phyloP scores from a whole-genome alignment of 495 filamentous ascomycete species.

The Coniosporium apollinis region DNA sequence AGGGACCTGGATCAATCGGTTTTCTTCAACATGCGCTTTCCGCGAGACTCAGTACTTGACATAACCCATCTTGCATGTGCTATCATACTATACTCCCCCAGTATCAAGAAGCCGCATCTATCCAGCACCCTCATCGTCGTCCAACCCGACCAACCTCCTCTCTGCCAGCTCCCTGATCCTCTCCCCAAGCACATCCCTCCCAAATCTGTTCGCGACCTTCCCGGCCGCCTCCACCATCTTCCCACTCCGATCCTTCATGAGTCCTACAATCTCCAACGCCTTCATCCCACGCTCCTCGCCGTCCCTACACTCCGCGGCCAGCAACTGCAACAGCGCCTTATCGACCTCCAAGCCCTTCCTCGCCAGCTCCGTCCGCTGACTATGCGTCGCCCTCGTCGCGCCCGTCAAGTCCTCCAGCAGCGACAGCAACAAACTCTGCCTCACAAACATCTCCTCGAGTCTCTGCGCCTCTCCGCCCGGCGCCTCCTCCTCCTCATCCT shows the following conservation, averaged over 20 bases:
- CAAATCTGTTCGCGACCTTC: conserved; percentile 70
- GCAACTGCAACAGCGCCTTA: conserved; percentile 73
- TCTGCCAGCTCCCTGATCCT: conserved; percentile 75
- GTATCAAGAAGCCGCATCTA: too few species aligned
- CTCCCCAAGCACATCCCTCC: conserved; percentile 55
- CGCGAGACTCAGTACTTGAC: too few species aligned
- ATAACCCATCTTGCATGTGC: too few species aligned
- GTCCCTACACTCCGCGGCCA: conserved; percentile 78
- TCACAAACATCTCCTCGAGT: conserved; percentile 66
- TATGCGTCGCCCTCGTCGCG: conserved; percentile 34
- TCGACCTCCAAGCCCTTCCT: conserved; percentile 65
- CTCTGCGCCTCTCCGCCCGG: conserved; percentile 8
- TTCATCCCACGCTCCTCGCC: conserved; percentile 89
- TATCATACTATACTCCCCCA: too few species aligned
- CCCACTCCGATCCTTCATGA: conserved; percentile 63
- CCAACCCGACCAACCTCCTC: conserved; percentile 37
- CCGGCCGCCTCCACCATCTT: conserved; percentile 73
- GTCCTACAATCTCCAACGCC: conserved; percentile 65
- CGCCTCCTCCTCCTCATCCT: conserved; percentile 20
- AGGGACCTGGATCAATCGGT: too few species aligned
- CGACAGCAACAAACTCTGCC: conserved; percentile 48
- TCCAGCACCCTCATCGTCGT: conserved; percentile 33
- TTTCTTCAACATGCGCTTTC: too few species aligned
- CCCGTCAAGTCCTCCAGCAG: conserved; percentile 58
- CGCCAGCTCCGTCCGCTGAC: conserved; percentile 50